A percentile compares a stretch with the other conserved stretches of the same genome.
phyloP scores from a whole-genome alignment of 2,329 filamentous ascomycete species.

The Calonectria hawksworthii region DNA sequence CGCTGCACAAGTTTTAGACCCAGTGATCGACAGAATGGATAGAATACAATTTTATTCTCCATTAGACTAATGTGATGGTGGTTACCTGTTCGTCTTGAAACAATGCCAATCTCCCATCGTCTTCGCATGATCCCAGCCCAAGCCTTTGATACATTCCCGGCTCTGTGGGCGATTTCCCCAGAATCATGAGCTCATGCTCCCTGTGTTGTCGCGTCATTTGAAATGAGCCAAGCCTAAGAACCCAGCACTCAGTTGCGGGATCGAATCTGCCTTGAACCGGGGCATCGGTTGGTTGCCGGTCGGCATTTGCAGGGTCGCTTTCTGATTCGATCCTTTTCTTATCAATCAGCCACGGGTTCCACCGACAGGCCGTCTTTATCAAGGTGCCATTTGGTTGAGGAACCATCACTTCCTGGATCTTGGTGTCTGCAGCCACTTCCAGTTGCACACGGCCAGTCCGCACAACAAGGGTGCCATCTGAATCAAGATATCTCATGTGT shows the following conservation, averaged over 20 bases:
- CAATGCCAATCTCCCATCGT: background rate
- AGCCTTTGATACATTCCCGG: conserved; percentile 29
- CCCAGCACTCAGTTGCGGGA: conserved; percentile 32
- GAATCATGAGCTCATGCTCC: conserved; percentile 31
- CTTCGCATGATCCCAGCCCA: conserved; percentile 23
- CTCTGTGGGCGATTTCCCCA: conserved; percentile 28
- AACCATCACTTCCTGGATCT: conserved; percentile 17
- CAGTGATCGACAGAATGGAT: background rate
- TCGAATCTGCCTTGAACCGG: background rate
- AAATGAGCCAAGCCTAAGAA: conserved; percentile 33
- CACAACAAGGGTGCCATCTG: conserved; percentile 14
- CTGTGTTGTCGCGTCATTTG: background rate
- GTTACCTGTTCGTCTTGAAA: background rate
- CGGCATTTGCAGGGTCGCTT: background rate
- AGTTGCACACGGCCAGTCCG: background rate
- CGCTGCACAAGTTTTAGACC: background rate
- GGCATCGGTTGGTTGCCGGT: background rate
- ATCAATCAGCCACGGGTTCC: background rate
- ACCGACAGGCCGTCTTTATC: conserved; percentile 29
- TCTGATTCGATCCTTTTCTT: background rate
- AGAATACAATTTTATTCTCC: background rate
- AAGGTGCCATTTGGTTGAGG: background rate
- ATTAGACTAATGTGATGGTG: background rate
- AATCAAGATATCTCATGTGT: background rate
- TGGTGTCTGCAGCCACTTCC: conserved; percentile 24